Base-by-base conservation (phyloP, 148 eudicot species). In the Spergularia marina region DNA sequence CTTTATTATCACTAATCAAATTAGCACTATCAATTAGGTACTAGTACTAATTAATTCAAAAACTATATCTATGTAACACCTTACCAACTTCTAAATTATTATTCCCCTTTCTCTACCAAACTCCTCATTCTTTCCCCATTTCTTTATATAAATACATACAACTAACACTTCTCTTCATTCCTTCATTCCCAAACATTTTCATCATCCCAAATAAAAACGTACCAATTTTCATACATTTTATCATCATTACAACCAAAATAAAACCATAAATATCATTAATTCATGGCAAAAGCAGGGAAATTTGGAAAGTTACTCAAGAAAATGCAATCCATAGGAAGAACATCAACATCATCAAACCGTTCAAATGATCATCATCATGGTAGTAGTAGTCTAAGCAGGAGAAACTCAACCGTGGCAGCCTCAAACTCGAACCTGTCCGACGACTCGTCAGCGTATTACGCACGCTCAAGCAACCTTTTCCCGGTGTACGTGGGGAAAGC, bases 401-500 rank as follows among this genome's bases (percentile, higher is more conserved):
- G 36, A 30, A 30, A 21, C 65, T 57, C 53, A 2, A 12, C 12
- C 5, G 36, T 70, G 73, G 53, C 57, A 39, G 17, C 57, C 74
- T 68, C 63, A 30, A 68, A 47, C 25, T 47, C 54, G 5, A 34
- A 72, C 41, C 21, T 18, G 49, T 58, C 54, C 5, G 36, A 30
- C 2, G 36, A 30, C 36, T 71, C 64, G 12, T 16, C 55, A 21
- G 53, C n/a, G 11, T 68, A 69, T 0, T 53, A n/a, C 21, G 36
- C 41, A 5, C 14, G 40, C 25, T 12, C 15, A 14, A 68, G 49
- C 14, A 63, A 71, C 53, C 82, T 78, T 12, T 76, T 72, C 16
- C 83, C 87, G 10, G 88, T 87, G 10, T 87, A 80, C 82, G 91
- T 87, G 5, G 91, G 89, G 2, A 84, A 79, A 59, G 76, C 83